Evolutionary conservation across 495 filamentous ascomycete species (phyloP), one percentile per base, ranked within the genome.

Genomic region (Neurospora terricola): DNA sequence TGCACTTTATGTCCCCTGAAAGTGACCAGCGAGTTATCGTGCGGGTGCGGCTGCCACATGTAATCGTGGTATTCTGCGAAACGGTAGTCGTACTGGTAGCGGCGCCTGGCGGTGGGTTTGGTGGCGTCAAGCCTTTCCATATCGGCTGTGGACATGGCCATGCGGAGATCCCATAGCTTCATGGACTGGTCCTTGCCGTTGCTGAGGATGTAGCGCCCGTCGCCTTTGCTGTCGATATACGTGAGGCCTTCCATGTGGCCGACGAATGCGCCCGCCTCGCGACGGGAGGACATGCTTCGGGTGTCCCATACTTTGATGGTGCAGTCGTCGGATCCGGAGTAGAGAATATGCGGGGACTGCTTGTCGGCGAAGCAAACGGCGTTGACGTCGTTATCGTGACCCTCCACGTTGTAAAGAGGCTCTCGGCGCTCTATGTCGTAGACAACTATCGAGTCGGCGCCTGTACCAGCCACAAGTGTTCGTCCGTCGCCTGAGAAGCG

Each of bases 251-350:
- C 94, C 12, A 92, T 94, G 82, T 99, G 96, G 12, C 96, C 96
- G 48, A 96, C 86, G 76, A 99, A 98, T 1, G 94, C 93, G 14
- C 96, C 95, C 6, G 94, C 95, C 76, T 93, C 93, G 39, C 96
- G 91, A 16, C 89, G 87, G 77, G 96, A 93, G 71, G 90, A 92
- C 89, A 99, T 92, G 73, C 90, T 93, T 23, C 96, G 89, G 66
- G 96, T 89, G 80, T 99, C 96, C 96, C 96, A 99, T 4, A 99
- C 94, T 77, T 97, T 96, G 73, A 98, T 88, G 30, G 93, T 97
- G 27, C 69, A 43, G 80, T 98, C 95, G 81, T 99, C 96, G 3
- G 94, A 97, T 43, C 96, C 96, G 9, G 96, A 98, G 80, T 97
- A 99, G 11, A 99, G 85, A 73, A 99, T 95, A 79, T 99, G 95